Evolutionary conservation across 352 stramenopile genomes (phyloP).

Genomic region (Detonula confervacea): DNA sequence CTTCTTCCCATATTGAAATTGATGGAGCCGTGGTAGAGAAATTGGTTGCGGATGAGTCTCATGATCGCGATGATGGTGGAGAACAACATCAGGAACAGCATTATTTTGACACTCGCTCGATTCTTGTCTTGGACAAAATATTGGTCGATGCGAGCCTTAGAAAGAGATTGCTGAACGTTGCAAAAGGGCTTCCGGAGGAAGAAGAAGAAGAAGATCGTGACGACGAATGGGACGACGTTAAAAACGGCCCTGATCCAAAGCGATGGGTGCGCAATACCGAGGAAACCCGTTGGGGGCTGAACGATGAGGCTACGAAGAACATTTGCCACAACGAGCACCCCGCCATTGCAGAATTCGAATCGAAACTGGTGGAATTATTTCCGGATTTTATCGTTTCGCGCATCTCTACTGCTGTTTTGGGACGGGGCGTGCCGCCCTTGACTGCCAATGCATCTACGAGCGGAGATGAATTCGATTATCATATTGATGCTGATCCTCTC

Average conservation of each 20-base stretch:
- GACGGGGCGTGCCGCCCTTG: too few relatives aligned
- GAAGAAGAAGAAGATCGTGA: neutral
- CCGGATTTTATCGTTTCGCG: constrained; percentile 57
- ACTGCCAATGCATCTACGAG: too few relatives aligned
- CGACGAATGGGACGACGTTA: constrained; percentile 23
- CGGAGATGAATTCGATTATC: too few relatives aligned
- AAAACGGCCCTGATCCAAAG: constrained; percentile 19
- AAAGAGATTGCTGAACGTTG: constrained; percentile 54
- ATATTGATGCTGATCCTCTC: too few relatives aligned
- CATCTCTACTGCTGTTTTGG: too few relatives aligned
- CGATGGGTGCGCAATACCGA: constrained; percentile 54
- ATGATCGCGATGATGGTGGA: constrained; percentile 27
- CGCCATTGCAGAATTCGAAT: constrained; percentile 60
- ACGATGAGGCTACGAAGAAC: constrained; percentile 58
- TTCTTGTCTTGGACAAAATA: constrained; percentile 70
- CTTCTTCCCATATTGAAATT: constrained; percentile 48
- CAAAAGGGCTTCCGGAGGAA: constrained; percentile 27
- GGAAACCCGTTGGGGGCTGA: constrained; percentile 56
- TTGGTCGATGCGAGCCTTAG: constrained; percentile 51
- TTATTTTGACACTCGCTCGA: constrained; percentile 63
- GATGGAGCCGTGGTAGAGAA: constrained; percentile 53
- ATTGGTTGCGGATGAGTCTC: too few relatives aligned
- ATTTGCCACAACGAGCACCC: constrained; percentile 63
- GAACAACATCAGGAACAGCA: constrained; percentile 8
- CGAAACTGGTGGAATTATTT: too few relatives aligned